Percentiles rank a stretch among this genome's conserved stretches.
These are phyloP conservation scores for Alternaria novae-zelandiae DNA, from an alignment of 2,329 filamentous ascomycete species.

Conservation along the genomic window DNA sequence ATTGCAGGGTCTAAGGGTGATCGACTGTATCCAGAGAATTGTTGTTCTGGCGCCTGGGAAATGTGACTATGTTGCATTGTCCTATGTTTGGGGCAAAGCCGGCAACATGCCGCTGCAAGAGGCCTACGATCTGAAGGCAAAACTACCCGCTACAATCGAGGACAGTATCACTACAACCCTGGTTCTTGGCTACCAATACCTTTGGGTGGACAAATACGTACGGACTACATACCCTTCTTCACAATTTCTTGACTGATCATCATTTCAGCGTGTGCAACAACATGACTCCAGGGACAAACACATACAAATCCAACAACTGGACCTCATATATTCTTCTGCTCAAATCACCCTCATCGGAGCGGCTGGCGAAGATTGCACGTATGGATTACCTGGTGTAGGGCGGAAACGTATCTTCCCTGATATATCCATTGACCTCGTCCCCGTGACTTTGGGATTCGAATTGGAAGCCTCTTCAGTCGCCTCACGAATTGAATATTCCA, in stretches of 20 bases:
- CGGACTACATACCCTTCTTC: neutral
- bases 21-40: neutral
- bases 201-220: neutral
- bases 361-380: neutral
- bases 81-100: neutral
- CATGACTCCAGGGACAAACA: neutral
- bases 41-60: neutral
- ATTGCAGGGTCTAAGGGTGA: neutral
- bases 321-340: neutral
- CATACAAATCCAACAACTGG: neutral
- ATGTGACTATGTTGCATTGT: neutral
- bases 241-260: neutral
- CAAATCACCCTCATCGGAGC: neutral
- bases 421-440: neutral
- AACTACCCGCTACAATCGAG: neutral
- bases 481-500: fast-evolving
- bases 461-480: fast-evolving
- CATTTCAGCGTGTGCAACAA: neutral
- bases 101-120: neutral
- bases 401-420: neutral
- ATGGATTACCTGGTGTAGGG: neutral
- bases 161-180: neutral
- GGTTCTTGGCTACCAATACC: neutral
- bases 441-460: neutral
- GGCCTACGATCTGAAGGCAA: too few relatives aligned